Conservation (phyloP, 371 early-diverging fungal genomes). For the Mortierella sp. region DNA sequence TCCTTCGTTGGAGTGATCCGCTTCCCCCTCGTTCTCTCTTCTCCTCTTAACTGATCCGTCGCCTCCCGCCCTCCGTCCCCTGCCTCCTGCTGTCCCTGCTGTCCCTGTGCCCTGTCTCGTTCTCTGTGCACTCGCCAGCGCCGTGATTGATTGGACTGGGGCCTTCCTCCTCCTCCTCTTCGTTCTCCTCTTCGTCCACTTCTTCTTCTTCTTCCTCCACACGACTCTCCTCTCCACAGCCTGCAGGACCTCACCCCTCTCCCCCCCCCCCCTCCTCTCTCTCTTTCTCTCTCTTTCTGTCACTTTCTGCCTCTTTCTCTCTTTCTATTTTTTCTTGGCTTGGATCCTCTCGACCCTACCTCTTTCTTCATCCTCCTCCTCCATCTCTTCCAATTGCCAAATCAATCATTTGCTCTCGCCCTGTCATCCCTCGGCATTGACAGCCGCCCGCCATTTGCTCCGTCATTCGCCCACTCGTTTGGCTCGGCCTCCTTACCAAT, state of each 20-base stretch:
- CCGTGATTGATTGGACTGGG: too few species aligned
- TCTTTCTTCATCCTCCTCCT: too few species aligned
- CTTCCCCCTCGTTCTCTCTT: background rate
- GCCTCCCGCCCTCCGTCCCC: background rate
- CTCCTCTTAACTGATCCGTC: background rate
- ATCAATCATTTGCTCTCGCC: too few species aligned
- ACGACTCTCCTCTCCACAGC: background rate
- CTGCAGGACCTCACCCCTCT: background rate
- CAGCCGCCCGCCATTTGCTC: background rate
- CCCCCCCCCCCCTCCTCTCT: background rate
- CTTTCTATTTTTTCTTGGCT: background rate
- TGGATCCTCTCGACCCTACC: background rate
- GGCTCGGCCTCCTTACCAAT: too few species aligned
- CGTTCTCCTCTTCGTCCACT: conserved; percentile 11
- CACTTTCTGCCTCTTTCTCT: background rate
- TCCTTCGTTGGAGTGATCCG: background rate
- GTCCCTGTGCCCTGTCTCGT: too few species aligned
- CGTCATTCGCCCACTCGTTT: too few species aligned
- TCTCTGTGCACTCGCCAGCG: too few species aligned
- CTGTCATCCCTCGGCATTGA: background rate
- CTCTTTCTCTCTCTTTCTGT: background rate
- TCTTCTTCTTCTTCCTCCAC: background rate
- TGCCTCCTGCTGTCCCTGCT: too few species aligned
- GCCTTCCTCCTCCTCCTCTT: conserved; percentile 8
- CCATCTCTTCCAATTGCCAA: background rate